Evolutionary conservation across 1,284 basidiomycete species (phyloP), one percentile per base, ranked within the genome.

Genomic region (Tylopilus orsonianus): DNA sequence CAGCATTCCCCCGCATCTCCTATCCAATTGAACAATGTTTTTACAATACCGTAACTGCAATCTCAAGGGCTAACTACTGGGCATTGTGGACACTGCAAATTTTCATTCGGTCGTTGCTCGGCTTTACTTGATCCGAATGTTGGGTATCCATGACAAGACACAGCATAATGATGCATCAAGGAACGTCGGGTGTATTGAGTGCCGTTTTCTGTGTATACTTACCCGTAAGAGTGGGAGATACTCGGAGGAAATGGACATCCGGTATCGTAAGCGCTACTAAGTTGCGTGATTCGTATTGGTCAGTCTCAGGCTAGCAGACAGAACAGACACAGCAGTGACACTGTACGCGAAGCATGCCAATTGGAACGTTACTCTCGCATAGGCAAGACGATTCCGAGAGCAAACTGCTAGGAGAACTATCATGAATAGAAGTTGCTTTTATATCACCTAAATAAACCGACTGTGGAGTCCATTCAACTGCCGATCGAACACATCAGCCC

Each of bases 1-100:
- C 73, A 75, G 71, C 71, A 75, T 68, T n/a, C 54, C 65, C 47
- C 64, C 66, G 64, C 62, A 65, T 66, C 62, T 61, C 60, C 56
- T 68, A 66, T 61, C 62, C 65, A 71, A 67, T 67, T 65, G 68
- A 71, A 66, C 67, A 63, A 56, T 66, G 69, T 71, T 62, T 54
- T 64, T 66, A 65, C 63, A 56, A 55, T 69, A 69, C 65, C 49
- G 56, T 66, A 59, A 49, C 54, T 44, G 59, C 66, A 66, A 67
- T 66, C 24, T 52, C 56, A 63, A 54, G 52, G 61, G 64, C 46
- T 60, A 49, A 35, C 41, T 44, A 57, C 51, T 48, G 35, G 41
- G 40, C 33, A 50, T 47, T 46, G 46, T 44, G 49, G 45, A 50
- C 34, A 19, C 42, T 49, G 33, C 36, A 50, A 44, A 39, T 46